Conservation (phyloP, 1,284 basidiomycete genomes). For the Leccinum griseonigrum region DNA sequence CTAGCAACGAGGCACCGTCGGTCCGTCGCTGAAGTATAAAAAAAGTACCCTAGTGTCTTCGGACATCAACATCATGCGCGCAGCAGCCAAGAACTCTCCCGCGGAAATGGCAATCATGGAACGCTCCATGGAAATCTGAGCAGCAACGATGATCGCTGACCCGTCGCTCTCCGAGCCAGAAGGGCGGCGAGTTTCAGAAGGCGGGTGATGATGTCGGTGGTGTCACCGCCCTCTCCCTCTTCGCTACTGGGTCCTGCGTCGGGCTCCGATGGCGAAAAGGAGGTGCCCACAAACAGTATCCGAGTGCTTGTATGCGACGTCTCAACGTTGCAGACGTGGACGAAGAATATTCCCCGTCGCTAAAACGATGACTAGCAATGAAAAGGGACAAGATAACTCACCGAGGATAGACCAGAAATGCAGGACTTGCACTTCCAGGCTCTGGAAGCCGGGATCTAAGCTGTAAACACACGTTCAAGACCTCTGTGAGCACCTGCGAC, state of each 20-base stretch:
- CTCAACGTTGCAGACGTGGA: conserved; percentile 45
- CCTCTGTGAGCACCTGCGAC: conserved; percentile 60
- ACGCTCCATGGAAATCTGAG: conserved; percentile 47
- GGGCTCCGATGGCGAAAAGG: conserved; percentile 40
- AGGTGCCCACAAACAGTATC: conserved; percentile 48
- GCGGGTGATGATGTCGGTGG: conserved; percentile 29
- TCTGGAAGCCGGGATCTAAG: conserved; percentile 49
- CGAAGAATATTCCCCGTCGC: conserved; percentile 53
- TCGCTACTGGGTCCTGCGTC: conserved; percentile 34
- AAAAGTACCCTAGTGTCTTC: conserved; percentile 44
- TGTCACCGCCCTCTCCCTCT: conserved; percentile 26
- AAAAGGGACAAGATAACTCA: conserved; percentile 27
- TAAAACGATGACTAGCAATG: conserved; percentile 22
- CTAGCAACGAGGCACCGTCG: conserved; percentile 33
- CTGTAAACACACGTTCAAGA: conserved; percentile 64
- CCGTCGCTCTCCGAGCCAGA: conserved; percentile 23
- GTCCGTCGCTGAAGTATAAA: background rate
- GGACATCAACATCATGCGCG: conserved; percentile 52
- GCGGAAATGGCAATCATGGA: conserved; percentile 65
- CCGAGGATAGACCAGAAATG: conserved; percentile 57
- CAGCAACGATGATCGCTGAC: conserved; percentile 45
- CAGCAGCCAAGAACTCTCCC: conserved; percentile 55
- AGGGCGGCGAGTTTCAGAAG: conserved; percentile 28
- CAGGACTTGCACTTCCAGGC: conserved; percentile 39
- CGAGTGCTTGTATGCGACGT: conserved; percentile 63